Evolutionary conservation across 768 basidiomycete genomes (phyloP), one percentile per base, ranked within the genome.

Genomic region (Tremella yokohamensis): DNA sequence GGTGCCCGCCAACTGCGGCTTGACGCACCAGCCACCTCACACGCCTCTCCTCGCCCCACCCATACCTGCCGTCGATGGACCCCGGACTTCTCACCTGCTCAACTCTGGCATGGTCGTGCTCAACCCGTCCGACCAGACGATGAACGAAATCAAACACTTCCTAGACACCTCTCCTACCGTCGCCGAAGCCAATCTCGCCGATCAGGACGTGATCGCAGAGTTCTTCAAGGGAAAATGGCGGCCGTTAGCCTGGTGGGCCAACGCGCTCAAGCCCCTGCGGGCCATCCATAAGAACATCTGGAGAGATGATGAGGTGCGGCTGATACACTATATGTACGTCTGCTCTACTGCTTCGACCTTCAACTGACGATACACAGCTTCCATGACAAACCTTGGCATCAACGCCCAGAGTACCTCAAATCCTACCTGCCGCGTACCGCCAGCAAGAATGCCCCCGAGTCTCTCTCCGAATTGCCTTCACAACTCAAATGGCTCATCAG

Each of bases 1-100:
- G 94, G 81, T 84, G 39, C 92, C 94, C n/a, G 84, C 79, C 58
- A 97, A 98, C 69, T 99, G 94, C 76, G 84, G 88, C 19, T 86
- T 90, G 74, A 86, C 78, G 38, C 78, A 82, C 19, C 84, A 82
- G 4, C 56, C 57, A 37, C 51, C 62, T 13, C 50, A 53, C 34
- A 56, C 77, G 12, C 22, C 50, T 13, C 53, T 72, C 24, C 84
- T 88, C 72, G 85, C 78, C 20, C 83, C 82, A 0, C 52, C 68
- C 15, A 60, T 63, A 3, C 68, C 71, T 0, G 20, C 76, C 2
- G 49, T 69, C 0, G 56, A 68, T 42, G 82, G 83, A 34, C 89
- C 89, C 13, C 83, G 89, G 7, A 86, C 91, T 1, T 83, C 91
- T 68, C 75, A 80, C n/a, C 87, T 86, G 38, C 84, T 98, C 59